Evolutionary conservation across 2,329 filamentous ascomycete species (phyloP).

Genomic region (Lasiodiplodia gonubiensis): DNA sequence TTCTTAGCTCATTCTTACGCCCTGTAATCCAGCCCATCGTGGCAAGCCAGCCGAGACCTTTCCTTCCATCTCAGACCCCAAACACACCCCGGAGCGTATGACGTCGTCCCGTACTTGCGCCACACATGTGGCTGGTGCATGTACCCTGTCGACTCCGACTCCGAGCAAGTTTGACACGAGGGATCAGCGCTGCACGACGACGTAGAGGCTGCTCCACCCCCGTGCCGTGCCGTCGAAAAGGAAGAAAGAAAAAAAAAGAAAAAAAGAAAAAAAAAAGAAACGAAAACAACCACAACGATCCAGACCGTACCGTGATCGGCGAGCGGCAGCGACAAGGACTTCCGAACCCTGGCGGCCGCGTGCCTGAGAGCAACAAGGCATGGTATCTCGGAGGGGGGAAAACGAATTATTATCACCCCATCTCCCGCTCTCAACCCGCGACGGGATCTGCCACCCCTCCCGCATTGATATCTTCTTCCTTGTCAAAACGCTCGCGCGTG

Average conservation of each 20-base stretch:
- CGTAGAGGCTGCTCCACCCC: background rate
- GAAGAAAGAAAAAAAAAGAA: background rate
- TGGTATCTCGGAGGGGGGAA: no score
- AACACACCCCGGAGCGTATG: background rate
- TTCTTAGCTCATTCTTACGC: background rate
- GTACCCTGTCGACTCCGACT: background rate
- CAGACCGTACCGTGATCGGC: background rate
- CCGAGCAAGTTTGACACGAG: background rate
- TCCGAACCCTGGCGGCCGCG: no score
- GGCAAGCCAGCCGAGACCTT: background rate
- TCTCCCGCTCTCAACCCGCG: no score
- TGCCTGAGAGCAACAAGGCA: no score
- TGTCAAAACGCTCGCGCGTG: no score
- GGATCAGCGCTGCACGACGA: background rate
- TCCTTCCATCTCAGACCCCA: background rate
- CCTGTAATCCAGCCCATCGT: background rate
- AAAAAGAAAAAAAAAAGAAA: background rate
- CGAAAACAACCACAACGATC: background rate
- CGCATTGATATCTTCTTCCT: no score
- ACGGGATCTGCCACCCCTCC: no score
- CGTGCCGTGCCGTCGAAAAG: background rate
- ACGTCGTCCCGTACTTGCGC: background rate
- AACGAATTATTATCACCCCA: no score
- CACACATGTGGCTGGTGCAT: background rate
- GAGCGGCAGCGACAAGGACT: background rate